Evolutionary conservation across 345 rosid genomes (phyloP).

Genomic region (Pistacia vera): DNA sequence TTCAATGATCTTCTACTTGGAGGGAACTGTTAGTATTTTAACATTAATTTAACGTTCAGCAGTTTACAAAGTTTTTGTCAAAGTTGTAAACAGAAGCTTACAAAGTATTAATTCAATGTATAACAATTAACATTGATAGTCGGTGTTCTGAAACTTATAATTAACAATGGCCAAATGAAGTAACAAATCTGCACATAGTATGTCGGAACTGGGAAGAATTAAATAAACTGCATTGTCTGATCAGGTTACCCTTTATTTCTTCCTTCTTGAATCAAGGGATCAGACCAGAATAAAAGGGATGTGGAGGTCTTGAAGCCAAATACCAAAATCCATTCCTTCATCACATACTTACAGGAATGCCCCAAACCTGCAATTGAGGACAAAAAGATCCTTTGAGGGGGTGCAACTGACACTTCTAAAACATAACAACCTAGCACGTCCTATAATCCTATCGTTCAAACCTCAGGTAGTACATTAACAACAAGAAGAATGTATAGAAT

Average conservation of each 20-base stretch:
- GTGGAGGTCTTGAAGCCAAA: not conserved
- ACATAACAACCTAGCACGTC: not conserved
- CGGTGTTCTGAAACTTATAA: no score
- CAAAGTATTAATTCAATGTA: not conserved
- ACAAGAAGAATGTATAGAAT: not conserved
- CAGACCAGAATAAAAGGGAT: no score
- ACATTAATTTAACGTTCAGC: no score
- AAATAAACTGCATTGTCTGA: not conserved
- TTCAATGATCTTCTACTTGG: no score
- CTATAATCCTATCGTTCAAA: not conserved
- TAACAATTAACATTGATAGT: not conserved
- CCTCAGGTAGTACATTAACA: not conserved
- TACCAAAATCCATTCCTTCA: not conserved
- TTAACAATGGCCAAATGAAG: not conserved
- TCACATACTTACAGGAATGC: not conserved
- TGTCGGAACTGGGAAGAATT: not conserved
- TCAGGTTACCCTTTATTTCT: not conserved
- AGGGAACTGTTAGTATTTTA: no score
- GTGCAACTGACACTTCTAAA: not conserved
- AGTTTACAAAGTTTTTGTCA: no score
- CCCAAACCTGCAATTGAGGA: constrained; percentile 11
- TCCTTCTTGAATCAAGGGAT: no score
- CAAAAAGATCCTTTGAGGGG: not conserved
- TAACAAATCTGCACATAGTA: not conserved
- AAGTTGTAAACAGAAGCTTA: not conserved